phyloP scores from a whole-genome alignment of 2,329 filamentous ascomycete genomes.

The Aspergillus vadensis region DNA sequence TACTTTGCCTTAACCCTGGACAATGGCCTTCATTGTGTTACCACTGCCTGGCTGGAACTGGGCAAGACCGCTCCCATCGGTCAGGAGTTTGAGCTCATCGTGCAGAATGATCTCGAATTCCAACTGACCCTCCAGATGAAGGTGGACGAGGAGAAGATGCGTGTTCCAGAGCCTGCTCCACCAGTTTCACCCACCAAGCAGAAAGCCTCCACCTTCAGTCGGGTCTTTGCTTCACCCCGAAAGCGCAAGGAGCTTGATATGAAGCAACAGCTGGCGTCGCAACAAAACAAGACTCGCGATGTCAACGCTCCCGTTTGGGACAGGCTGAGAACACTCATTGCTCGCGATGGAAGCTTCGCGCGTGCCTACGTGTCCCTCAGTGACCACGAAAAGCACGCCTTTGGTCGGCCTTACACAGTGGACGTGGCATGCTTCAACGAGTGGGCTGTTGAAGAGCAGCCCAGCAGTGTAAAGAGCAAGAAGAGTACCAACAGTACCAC shows the following conservation, averaged over 20 bases:
- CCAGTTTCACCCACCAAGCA: slow-evolving; percentile 63
- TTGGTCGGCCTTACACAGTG: slow-evolving; percentile 81
- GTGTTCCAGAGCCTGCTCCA: slow-evolving; percentile 43
- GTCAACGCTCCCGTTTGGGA: slow-evolving; percentile 68
- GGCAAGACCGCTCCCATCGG: slow-evolving; percentile 91
- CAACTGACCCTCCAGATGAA: slow-evolving; percentile 96
- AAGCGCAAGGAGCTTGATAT: slow-evolving; percentile 94
- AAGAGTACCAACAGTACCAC: slow-evolving; percentile 62
- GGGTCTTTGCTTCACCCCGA: slow-evolving; percentile 90
- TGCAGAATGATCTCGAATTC: slow-evolving; percentile 97
- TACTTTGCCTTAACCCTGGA: slow-evolving; percentile 98
- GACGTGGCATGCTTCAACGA: slow-evolving; percentile 98
- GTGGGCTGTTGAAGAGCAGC: slow-evolving; percentile 86
- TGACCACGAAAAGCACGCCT: slow-evolving; percentile 86
- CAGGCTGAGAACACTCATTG: slow-evolving; percentile 80
- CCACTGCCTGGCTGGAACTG: slow-evolving; percentile 91
- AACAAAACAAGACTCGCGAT: slow-evolving; percentile 69
- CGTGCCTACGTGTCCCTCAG: slow-evolving; percentile 91
- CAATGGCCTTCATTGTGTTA: slow-evolving; percentile 96
- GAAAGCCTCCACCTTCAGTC: slow-evolving; percentile 87
- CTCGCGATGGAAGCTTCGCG: slow-evolving; percentile 89
- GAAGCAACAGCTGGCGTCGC: slow-evolving; percentile 78
- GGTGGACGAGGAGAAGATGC: slow-evolving; percentile 75
- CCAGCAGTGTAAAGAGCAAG: slow-evolving; percentile 94
- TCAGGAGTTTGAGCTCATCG: slow-evolving; percentile 96